phyloP scores from a whole-genome alignment of 805 yeast species.

The Pichia deserticola region DNA sequence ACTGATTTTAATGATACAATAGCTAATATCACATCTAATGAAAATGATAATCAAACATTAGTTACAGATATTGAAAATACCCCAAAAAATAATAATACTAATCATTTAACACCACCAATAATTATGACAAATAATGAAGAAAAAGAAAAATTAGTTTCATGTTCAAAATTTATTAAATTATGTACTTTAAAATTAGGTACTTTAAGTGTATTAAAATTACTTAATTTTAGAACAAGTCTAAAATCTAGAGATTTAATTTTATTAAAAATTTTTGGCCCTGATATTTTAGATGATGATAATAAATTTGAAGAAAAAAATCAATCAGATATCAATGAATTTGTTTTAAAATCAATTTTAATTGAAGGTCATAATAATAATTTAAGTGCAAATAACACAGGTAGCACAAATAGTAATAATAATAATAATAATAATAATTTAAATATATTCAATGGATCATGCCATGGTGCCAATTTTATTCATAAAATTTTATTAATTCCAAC shows the following conservation, averaged over 20 bases:
- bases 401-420: background rate
- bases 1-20: background rate
- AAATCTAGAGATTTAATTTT: constrained; percentile 56
- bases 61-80: background rate
- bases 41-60: background rate
- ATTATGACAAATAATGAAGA: no score
- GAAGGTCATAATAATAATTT: constrained; percentile 34
- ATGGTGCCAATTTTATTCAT: constrained; percentile 72
- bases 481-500: constrained; percentile 72
- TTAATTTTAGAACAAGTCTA: constrained; percentile 60
- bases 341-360: constrained; percentile 44
- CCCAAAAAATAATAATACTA: background rate
- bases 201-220: constrained; percentile 69
- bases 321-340: constrained; percentile 1
- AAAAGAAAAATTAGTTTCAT: background rate
- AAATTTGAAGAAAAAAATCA: constrained; percentile 8
- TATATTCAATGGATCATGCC: constrained; percentile 1
- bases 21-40: background rate
- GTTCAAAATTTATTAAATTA: constrained; percentile 15
- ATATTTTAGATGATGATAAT: constrained; percentile 17
- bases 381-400: constrained; percentile 17
- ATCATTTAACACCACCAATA: background rate
- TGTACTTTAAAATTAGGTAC: constrained; percentile 61
- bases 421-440: background rate
- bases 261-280: constrained; percentile 55